Evolutionary conservation across 164 flowering plant genomes (phyloP).

Genomic region (grape (Vitis vinifera)): ASM3070453v1 NC_081820.1:14304501-14305000

Average conservation of each 20-base stretch:
- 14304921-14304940: no score
- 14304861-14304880: no score
- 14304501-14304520: background rate
- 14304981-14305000: no score
- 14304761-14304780: no score
- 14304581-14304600: slow-evolving; percentile 65
- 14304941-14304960: no score
- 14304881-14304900: background rate
- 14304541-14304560: slow-evolving; percentile 89
- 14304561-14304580: slow-evolving; percentile 91
- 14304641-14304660: background rate
- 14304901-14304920: background rate
- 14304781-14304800: no score
- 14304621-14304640: slow-evolving; percentile 97
- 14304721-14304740: no score
- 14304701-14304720: background rate
- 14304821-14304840: no score
- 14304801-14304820: no score
- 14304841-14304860: no score
- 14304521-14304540: slow-evolving; percentile 75
- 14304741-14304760: no score
- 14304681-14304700: background rate
- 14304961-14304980: no score
- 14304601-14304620: slow-evolving; percentile 94
- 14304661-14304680: background rate